A percentile compares a stretch with the other conserved stretches of the same genome.
These are phyloP conservation scores for Podila horticola DNA, from an alignment of 192 early-diverging fungal genomes.

Conservation along the genomic window DNA sequence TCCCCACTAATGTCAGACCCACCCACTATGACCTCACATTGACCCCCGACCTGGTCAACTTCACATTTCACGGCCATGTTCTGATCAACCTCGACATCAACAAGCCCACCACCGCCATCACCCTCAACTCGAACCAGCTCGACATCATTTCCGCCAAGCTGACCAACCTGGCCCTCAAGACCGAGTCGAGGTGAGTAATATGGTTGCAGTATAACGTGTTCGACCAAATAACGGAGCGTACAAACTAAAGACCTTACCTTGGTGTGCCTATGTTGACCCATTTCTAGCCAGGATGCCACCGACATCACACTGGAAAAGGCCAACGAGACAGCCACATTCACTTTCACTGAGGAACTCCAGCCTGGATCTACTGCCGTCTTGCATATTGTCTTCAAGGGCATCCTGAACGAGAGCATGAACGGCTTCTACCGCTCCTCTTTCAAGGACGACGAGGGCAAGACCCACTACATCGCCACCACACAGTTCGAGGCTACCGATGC, in stretches of 20 bases:
- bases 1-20: slow-evolving; percentile 88
- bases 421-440: slow-evolving; percentile 93
- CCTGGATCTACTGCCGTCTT: slow-evolving; percentile 62
- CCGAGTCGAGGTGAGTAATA: slow-evolving; percentile 57
- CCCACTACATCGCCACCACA: slow-evolving; percentile 86
- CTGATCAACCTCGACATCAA: slow-evolving; percentile 66
- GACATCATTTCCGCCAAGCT: slow-evolving; percentile 67
- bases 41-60: slow-evolving; percentile 82
- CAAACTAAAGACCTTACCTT: no score
- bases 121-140: slow-evolving; percentile 74
- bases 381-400: slow-evolving; percentile 69
- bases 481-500: slow-evolving; percentile 96
- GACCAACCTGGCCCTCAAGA: slow-evolving; percentile 57
- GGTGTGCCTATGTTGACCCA: no score
- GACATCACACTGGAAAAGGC: slow-evolving; percentile 57
- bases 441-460: slow-evolving; percentile 51
- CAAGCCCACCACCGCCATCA: slow-evolving; percentile 69
- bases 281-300: slow-evolving; percentile 47
- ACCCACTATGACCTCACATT: slow-evolving; percentile 84
- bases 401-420: slow-evolving; percentile 88
- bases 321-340: slow-evolving; percentile 62
- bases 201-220: not conserved
- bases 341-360: slow-evolving; percentile 67
- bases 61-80: slow-evolving; percentile 77
- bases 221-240: no score